Conservation (phyloP, 345 rosid species). For the Acer campestre region DNA sequence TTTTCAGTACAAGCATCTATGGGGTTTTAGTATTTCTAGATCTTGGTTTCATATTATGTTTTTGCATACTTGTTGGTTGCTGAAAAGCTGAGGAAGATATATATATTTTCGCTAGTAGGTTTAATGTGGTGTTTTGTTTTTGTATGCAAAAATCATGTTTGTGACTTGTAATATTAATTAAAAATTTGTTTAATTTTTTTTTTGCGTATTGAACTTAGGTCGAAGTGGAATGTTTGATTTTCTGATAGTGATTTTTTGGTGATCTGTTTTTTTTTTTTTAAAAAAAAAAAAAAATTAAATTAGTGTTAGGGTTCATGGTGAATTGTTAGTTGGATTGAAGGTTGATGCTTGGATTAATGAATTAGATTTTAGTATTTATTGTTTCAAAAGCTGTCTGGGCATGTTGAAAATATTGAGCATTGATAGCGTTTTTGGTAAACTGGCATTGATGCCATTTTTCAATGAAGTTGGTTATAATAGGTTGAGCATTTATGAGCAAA, state of each 20-base stretch:
- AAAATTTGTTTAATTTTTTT: no score
- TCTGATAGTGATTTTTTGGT: not conserved
- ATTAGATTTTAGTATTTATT: not conserved
- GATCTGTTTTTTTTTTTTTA: not conserved
- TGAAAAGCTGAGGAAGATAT: not conserved
- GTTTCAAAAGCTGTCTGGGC: not conserved
- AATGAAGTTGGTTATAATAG: no score
- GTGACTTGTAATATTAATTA: no score
- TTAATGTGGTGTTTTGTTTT: not conserved
- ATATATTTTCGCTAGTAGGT: not conserved
- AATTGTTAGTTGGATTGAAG: no score
- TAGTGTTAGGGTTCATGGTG: not conserved
- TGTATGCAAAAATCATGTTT: not conserved
- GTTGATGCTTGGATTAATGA: not conserved
- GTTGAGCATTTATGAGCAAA: no score
- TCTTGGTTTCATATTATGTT: not conserved
- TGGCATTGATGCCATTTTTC: no score
- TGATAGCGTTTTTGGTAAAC: no score
- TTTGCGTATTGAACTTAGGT: not conserved
- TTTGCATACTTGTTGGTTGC: not conserved
- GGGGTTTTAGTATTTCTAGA: not conserved
- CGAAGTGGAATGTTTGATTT: not conserved
- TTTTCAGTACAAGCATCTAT: no score
- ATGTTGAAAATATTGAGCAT: no score
- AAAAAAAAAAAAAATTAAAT: no score